Evolutionary conservation across 2,329 filamentous ascomycete genomes (phyloP), one percentile per base, ranked within the genome.

Genomic region (Karstenula rhodostoma): DNA sequence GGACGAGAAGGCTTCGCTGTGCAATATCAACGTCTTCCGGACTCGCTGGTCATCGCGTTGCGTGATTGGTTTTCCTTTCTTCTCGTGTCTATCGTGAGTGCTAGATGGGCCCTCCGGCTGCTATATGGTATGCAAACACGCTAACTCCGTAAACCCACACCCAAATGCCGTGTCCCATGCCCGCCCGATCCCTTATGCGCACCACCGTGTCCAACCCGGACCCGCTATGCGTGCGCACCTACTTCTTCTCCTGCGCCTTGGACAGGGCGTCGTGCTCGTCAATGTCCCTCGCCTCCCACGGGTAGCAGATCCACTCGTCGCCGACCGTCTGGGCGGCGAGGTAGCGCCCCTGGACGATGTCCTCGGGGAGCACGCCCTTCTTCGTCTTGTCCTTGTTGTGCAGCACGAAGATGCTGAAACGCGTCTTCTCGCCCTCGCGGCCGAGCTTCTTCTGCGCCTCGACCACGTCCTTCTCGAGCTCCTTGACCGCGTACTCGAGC

Each of bases 281-380:
- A 74, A 98, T 97, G 77, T 97, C 92, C 35, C 81, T 90, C 46
- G 95, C 95, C 83, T 98, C 95, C 95, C 95, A 99, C 17, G 95
- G 95, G 81, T 99, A 99, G 85, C 93, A 96, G 78, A 98, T 98
- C 95, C 95, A 99, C 67, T 93, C 90, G 80, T 99, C 94, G n/a
- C 86, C 87, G 33, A 96, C 91, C 6, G 94, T 98, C 75, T 90
- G 84, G 23, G 95, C 93, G 23, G 95, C 95, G 68, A 91, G 80
- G 81, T 99, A 99, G 71, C 90, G 85, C 59, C 86, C 86, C 57
- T 88, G 81, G 66, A 94, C 84, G 86, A 98, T 93, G 40, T 93
- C 89, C 22, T 87, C 74, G 12, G 95, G 94, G 58, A 99, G 84
- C 22, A 81, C 81, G 56, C 95, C 95, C 86, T 97, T 97, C 89